These are phyloP conservation scores for Metschnikowia henanensis DNA, from an alignment of 805 yeast genomes.

Conservation along the genomic window DNA sequence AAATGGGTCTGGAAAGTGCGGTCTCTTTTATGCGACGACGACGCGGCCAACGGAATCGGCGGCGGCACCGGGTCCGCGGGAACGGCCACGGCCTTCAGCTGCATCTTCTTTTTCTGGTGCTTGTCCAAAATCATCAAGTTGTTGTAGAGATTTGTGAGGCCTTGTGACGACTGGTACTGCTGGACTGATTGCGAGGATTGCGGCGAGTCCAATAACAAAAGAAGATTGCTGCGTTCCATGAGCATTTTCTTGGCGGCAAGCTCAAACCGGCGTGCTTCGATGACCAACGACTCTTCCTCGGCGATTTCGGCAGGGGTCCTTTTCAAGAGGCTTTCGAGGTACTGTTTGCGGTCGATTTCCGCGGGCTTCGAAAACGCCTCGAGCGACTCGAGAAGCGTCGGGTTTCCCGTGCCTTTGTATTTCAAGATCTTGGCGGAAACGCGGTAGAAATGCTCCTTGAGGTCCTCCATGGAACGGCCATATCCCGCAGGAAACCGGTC, in stretches of 20 bases:
- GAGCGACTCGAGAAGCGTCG: conserved; percentile 57
- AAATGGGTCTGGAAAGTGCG: conserved; percentile 45
- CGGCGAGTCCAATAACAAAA: conserved; percentile 85
- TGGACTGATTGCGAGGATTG: conserved; percentile 70
- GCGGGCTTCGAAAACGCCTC: conserved; percentile 62
- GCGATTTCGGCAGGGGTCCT: conserved; percentile 97
- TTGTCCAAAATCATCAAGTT: conserved; percentile 73
- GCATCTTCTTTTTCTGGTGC: conserved; percentile 52
- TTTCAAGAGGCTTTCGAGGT: conserved; percentile 70
- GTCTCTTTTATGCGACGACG: conserved; percentile 43
- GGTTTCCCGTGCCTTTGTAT: conserved; percentile 42
- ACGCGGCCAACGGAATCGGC: conserved; percentile 51
- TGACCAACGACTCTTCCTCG: conserved; percentile 91
- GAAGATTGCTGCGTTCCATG: conserved; percentile 73
- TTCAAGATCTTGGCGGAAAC: conserved; percentile 53
- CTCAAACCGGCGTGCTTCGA: conserved; percentile 91
- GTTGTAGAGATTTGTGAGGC: conserved; percentile 82
- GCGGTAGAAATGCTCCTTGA: conserved; percentile 78
- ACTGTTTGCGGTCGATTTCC: conserved; percentile 79
- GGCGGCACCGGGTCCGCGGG: conserved; percentile 53
- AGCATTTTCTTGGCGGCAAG: conserved; percentile 88
- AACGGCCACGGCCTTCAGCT: conserved; percentile 33
- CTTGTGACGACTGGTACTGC: conserved; percentile 82
- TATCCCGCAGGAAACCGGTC: conserved; percentile 50
- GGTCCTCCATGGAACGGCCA: conserved; percentile 64